Base-by-base conservation (phyloP, 805 yeast species). In the Kurtzmaniella cleridarum region DNA sequence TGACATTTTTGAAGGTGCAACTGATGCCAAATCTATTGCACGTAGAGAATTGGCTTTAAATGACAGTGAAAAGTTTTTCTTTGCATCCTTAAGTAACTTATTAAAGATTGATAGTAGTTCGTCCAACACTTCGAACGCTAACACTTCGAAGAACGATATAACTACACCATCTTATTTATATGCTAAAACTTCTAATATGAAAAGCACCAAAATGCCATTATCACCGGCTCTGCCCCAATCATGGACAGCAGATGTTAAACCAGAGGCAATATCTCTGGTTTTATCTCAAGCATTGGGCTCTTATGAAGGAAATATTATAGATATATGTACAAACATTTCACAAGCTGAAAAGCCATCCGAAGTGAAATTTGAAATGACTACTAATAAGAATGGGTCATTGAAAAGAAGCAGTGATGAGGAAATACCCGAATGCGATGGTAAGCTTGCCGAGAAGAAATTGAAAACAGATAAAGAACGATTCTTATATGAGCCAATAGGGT, bases 1-100 rank as follows among this genome's bases (percentile, higher is more conserved):
- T 13, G 61, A 56, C 36, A 50, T 57, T 14, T 56, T 56, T 42
- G 47, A 49, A 34, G 54, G 54, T 23, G 42, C 49, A 18, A 47
- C 46, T 13, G 53, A 59, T 16, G 80, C 75, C 47, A 69, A 68
- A 43, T 57, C 73, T 43, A 62, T 61, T 34, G 67, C 59, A 42
- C 57, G 81, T 39, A 61, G 76, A 32, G 76, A 70, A 36, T 59
- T 76, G 32, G 69, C 73, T 1, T 54, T 54, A 36, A 42, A 54
- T 16, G 75, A 76, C 48, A 75, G 80, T 0, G 66, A 69, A 33
- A 57, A 60, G 38, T 77, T 73, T 51, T 71, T 76, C 47, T 61
- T 69, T 34, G 73, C 78, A 0, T 71, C 79, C 2, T 58, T 77
- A 39, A 69, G 77, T 7, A 76, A 76, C 50, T 57, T 73, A 28